These are phyloP conservation scores for Bertia moriformis DNA, from an alignment of 2,329 filamentous ascomycete genomes.

Conservation along the genomic window DNA sequence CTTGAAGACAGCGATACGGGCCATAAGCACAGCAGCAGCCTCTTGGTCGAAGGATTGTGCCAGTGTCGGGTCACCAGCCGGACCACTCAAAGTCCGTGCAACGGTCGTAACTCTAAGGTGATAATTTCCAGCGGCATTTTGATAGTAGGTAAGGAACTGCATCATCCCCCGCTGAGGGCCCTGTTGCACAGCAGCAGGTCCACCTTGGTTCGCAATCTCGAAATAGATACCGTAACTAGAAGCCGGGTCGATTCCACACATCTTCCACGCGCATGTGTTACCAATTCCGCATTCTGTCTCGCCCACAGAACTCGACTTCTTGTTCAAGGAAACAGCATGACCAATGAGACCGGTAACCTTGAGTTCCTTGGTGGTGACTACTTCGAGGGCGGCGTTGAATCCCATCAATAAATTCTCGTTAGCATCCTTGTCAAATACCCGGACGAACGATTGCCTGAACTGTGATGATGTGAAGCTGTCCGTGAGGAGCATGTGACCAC, in stretches of 20 bases:
- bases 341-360: slow-evolving; percentile 97
- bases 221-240: slow-evolving; percentile 95
- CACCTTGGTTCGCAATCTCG: slow-evolving; percentile 88
- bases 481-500: slow-evolving; percentile 94
- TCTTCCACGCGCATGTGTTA: slow-evolving; percentile 98
- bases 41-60: slow-evolving; percentile 97
- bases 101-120: slow-evolving; percentile 92
- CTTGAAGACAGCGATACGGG: slow-evolving; percentile 97
- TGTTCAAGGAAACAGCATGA: slow-evolving; percentile 91
- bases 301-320: slow-evolving; percentile 91
- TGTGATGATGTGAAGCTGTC: slow-evolving; percentile 98
- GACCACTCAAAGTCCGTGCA: slow-evolving; percentile 77
- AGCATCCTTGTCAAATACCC: slow-evolving; percentile 91
- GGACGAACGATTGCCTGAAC: slow-evolving; percentile 97
- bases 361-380: slow-evolving; percentile 91
- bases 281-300: slow-evolving; percentile 97
- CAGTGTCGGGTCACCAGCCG: slow-evolving; percentile 83
- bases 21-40: slow-evolving; percentile 94
- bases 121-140: slow-evolving; percentile 90
- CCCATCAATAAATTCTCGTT: slow-evolving; percentile 94
- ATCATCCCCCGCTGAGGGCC: slow-evolving; percentile 86
- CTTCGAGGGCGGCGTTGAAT: slow-evolving; percentile 91
- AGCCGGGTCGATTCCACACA: slow-evolving; percentile 92
- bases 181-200: slow-evolving; percentile 71
- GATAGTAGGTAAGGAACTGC: slow-evolving; percentile 97